phyloP scores from a whole-genome alignment of 1,284 basidiomycete genomes.

The Ceratobasidium sp. region DNA sequence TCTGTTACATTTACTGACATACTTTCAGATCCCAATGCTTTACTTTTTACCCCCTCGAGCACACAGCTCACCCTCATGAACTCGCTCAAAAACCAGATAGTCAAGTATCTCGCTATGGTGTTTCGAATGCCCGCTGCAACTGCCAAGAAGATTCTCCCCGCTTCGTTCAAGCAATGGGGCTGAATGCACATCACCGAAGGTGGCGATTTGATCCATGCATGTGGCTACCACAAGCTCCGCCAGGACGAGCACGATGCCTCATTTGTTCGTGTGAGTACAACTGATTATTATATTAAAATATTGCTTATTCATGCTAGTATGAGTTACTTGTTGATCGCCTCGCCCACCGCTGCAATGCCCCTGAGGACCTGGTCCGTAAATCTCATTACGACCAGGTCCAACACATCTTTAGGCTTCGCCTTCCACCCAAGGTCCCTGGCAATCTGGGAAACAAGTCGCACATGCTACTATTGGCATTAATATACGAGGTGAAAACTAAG shows the following conservation, averaged over 20 bases:
- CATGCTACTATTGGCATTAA: slow-evolving; percentile 33
- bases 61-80: background rate
- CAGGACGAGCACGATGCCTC: background rate
- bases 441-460: slow-evolving; percentile 46
- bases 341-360: background rate
- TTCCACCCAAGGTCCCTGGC: slow-evolving; percentile 46
- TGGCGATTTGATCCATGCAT: background rate
- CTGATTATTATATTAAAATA: background rate
- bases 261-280: background rate
- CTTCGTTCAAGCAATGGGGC: background rate
- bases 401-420: slow-evolving; percentile 48
- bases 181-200: background rate
- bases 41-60: background rate
- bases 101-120: background rate
- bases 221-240: background rate
- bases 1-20: background rate
- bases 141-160: slow-evolving; percentile 1
- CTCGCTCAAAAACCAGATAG: background rate
- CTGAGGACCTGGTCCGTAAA: background rate
- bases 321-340: background rate
- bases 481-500: slow-evolving; percentile 26
- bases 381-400: slow-evolving; percentile 51
- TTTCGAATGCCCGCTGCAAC: background rate
- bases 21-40: background rate
- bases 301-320: background rate